phyloP scores from a whole-genome alignment of 108 stramenopile genomes.

The Chaetoceros muelleri region DNA sequence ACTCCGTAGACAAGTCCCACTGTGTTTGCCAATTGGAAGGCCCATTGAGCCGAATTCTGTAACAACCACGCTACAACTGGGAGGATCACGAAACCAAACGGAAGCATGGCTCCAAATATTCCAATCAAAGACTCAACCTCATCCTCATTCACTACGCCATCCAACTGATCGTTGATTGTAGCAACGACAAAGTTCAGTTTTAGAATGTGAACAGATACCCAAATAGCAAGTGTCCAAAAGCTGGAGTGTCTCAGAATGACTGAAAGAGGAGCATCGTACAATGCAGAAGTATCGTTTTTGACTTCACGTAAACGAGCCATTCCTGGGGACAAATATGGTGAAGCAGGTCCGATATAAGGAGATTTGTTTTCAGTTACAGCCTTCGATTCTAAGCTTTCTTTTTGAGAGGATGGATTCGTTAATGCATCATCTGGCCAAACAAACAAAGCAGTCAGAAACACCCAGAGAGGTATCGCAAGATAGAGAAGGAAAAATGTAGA shows the following conservation, averaged over 20 bases:
- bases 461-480: conserved; percentile 9
- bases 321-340: background rate
- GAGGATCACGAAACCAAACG: conserved; percentile 25
- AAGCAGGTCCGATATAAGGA: conserved; percentile 6
- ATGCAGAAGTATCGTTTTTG: background rate
- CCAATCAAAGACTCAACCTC: conserved; percentile 9
- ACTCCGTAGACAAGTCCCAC: conserved; percentile 21
- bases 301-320: no score
- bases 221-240: conserved; percentile 15
- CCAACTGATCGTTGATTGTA: conserved; percentile 26
- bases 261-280: conserved; percentile 12
- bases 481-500: conserved; percentile 13
- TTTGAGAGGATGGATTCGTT: background rate
- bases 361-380: conserved; percentile 3
- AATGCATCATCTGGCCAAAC: conserved; percentile 21
- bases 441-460: conserved; percentile 18
- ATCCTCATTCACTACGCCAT: background rate
- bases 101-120: conserved; percentile 29
- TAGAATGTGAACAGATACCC: conserved; percentile 23
- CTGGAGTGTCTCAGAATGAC: conserved; percentile 5
- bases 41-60: conserved; percentile 1
- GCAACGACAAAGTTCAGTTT: conserved; percentile 32
- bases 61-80: conserved; percentile 14
- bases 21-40: conserved; percentile 14
- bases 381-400: background rate